These are phyloP conservation scores for Rhamnella rubrinervis DNA, from an alignment of 331 rosid species.

Conservation along the genomic window DNA sequence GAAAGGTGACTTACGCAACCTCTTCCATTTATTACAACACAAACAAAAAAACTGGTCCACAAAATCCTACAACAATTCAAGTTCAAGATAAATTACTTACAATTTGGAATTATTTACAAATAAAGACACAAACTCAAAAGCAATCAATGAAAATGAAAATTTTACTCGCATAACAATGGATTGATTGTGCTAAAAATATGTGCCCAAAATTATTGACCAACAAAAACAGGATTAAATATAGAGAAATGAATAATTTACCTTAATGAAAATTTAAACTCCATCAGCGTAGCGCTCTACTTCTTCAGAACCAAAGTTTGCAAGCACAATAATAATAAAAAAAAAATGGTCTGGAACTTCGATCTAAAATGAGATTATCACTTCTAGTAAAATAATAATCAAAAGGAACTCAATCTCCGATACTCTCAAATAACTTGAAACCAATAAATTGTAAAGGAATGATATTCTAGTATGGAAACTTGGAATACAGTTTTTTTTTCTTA, in stretches of 20 bases:
- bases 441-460: background rate
- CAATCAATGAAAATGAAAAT: too few species aligned
- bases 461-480: background rate
- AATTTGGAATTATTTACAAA: background rate
- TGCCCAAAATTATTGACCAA: background rate
- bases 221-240: background rate
- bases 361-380: background rate
- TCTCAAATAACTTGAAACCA: background rate
- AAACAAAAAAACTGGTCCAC: background rate
- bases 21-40: conserved; percentile 53
- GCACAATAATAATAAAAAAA: background rate
- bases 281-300: background rate
- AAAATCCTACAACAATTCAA: background rate
- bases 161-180: too few species aligned
- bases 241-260: conserved; percentile 17
- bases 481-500: background rate
- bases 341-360: background rate
- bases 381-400: background rate
- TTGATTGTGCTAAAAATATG: too few species aligned
- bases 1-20: conserved; percentile 46
- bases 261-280: conserved; percentile 13
- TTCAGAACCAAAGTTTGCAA: background rate
- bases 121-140: too few species aligned
- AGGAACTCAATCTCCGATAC: background rate
- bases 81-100: background rate